These are phyloP conservation scores for Malus sylvestris DNA, from an alignment of 306 rosid genomes.

Conservation along the genomic window DNA sequence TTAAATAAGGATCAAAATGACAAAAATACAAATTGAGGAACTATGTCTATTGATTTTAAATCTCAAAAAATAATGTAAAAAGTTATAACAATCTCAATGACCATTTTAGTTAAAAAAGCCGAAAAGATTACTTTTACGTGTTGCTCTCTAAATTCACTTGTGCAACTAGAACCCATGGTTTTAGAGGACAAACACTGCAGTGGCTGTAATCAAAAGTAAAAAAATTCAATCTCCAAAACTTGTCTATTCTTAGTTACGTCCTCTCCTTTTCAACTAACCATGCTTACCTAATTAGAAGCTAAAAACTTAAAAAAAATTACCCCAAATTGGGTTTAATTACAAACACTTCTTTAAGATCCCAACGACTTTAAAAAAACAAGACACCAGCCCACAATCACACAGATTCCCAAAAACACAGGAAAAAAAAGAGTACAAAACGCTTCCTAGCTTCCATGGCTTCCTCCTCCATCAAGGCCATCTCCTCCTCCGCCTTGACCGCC, in stretches of 20 bases:
- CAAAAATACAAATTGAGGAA: too few species aligned
- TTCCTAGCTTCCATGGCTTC: constrained; percentile 42
- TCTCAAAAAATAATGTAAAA: accelerated
- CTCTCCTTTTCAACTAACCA: not conserved
- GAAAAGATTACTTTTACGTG: too few species aligned
- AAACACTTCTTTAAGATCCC: not conserved
- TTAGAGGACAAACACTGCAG: not conserved
- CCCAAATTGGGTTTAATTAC: not conserved
- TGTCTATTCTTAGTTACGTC: not conserved
- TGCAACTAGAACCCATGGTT: too few species aligned
- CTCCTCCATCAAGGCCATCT: constrained; percentile 25
- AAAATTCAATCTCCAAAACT: not conserved
- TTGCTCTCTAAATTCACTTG: too few species aligned
- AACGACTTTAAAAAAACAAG: not conserved
- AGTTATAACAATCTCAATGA: too few species aligned
- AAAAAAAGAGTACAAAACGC: not conserved
- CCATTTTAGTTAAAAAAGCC: too few species aligned
- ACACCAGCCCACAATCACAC: not conserved
- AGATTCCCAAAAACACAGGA: not conserved
- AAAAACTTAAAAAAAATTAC: not conserved
- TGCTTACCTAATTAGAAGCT: not conserved
- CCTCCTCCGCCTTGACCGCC: not conserved
- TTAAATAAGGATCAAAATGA: too few species aligned
- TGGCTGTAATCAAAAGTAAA: not conserved
- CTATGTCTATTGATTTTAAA: too few species aligned